Conservation (phyloP, 805 yeast genomes). For the Scheffersomyces stipitis region DNA sequence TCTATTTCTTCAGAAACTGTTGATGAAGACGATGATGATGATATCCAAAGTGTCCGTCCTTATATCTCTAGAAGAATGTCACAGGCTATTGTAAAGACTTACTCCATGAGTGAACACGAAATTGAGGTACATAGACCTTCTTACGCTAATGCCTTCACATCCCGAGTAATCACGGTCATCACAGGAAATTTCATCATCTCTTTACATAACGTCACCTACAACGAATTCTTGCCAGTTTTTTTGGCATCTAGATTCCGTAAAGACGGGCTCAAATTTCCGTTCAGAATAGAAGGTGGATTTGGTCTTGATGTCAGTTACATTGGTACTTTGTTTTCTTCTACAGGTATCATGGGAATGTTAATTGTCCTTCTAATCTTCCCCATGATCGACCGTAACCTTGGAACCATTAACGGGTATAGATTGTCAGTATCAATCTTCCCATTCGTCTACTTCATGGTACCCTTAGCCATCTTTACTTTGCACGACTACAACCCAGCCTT, state of each 20-base stretch:
- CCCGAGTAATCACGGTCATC: conserved; percentile 30
- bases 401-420: conserved; percentile 30
- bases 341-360: conserved; percentile 37
- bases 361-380: conserved; percentile 33
- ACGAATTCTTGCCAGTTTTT: conserved; percentile 38
- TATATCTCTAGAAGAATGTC: conserved; percentile 17
- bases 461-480: conserved; percentile 32
- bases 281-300: conserved; percentile 36
- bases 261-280: conserved; percentile 30
- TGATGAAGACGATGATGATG: conserved; percentile 8
- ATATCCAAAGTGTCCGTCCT: conserved; percentile 8
- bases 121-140: background rate
- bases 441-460: conserved; percentile 28
- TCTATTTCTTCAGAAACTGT: conserved; percentile 4
- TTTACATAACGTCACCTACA: conserved; percentile 31
- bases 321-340: conserved; percentile 35
- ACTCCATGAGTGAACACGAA: conserved; percentile 10
- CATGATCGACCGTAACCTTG: conserved; percentile 29
- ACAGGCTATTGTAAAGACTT: conserved; percentile 18
- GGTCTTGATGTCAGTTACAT: conserved; percentile 31
- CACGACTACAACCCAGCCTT: conserved; percentile 21
- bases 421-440: conserved; percentile 34
- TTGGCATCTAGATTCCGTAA: conserved; percentile 30
- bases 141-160: conserved; percentile 23
- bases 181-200: conserved; percentile 34